Evolutionary conservation across 352 stramenopile species (phyloP), one percentile per base, ranked within the genome.

Genomic region (Phytophthora megakarya): DNA sequence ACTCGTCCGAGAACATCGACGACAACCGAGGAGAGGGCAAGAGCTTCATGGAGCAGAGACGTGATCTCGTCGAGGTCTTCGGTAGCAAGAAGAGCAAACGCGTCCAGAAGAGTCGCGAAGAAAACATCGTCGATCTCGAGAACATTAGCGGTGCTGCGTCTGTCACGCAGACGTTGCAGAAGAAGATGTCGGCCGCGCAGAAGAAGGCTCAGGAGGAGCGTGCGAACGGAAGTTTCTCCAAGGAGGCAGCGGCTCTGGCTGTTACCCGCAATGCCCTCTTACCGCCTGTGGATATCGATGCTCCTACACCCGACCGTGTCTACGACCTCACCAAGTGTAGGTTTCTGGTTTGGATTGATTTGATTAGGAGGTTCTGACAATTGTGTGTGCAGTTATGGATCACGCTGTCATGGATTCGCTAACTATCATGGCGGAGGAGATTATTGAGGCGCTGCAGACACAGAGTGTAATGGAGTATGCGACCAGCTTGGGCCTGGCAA

Each of bases 251-350:
- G 1, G 80, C 83, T 9, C 58, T 92, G 5, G 79, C 75, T 3
- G 54, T 65, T 5, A 92, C 83, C 22, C 80, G 84, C 22, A 89
- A 85, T 25, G 75, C 79, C 21, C 75, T 95, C 7, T 52, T 95
- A 32, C 86, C 86, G 25, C 84, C 84, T 0, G 78, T 78, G 68
- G 83, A 95, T 55, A 25, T 92, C 13, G 86, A 95, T 22, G 86
- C 86, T 1, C 72, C 84, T 3, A 89, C 83, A 18, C 86, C 86
- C 3, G 86, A 95, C 28, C 78, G 76, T 37, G 82, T 95, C 37
- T 95, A 95, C 72, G 73, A 76, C 61, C 67, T 95, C n/a, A 72
- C 66, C 43, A 93, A 92, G 67, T 93, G 85, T 94, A 89, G 60
- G 79, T 78, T 52, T 7, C 15, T 61, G 15, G 26, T 57, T 12